Percentiles rank a stretch among this genome's conserved stretches.
phyloP scores from a whole-genome alignment of 352 stramenopile genomes.

The Pythium grandisporangium region DNA sequence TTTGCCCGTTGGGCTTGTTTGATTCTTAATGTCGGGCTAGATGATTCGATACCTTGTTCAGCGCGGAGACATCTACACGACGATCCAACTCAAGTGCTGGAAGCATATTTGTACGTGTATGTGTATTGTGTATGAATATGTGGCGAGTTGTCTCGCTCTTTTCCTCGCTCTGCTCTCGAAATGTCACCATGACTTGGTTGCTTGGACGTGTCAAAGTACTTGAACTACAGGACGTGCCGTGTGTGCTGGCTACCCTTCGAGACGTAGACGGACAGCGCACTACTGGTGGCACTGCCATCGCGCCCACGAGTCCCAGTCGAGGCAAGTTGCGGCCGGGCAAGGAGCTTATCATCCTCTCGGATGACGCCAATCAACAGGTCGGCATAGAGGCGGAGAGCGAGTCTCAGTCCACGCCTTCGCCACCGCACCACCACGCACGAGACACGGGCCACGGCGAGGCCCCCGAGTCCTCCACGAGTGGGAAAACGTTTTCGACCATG shows the following conservation, averaged over 20 bases:
- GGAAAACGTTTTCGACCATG: slow-evolving; percentile 47
- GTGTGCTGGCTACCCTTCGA: slow-evolving; percentile 6
- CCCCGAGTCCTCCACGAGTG: too few species aligned
- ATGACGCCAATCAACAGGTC: slow-evolving; percentile 21
- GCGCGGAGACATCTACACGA: slow-evolving; percentile 55
- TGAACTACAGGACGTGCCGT: slow-evolving; percentile 60
- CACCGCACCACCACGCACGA: too few species aligned
- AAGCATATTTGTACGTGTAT: slow-evolving; percentile 50
- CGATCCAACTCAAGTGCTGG: slow-evolving; percentile 65
- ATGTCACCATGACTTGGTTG: too few species aligned
- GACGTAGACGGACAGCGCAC: slow-evolving; percentile 5
- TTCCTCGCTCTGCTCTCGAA: too few species aligned
- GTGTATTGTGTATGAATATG: too few species aligned
- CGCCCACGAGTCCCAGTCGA: slow-evolving; percentile 44
- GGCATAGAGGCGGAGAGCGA: too few species aligned
- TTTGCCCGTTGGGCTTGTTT: too few species aligned
- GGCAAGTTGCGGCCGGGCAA: slow-evolving; percentile 71
- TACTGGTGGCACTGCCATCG: too few species aligned
- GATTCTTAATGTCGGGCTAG: slow-evolving; percentile 10
- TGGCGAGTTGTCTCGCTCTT: neutral
- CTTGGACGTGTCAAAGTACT: too few species aligned
- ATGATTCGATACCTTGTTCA: slow-evolving; percentile 64
- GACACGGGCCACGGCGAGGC: too few species aligned
- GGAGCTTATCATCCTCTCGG: slow-evolving; percentile 62
- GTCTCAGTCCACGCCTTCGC: too few species aligned